Base-by-base conservation (phyloP, 257 asterid species). In the Lavandula angustifolia region DNA sequence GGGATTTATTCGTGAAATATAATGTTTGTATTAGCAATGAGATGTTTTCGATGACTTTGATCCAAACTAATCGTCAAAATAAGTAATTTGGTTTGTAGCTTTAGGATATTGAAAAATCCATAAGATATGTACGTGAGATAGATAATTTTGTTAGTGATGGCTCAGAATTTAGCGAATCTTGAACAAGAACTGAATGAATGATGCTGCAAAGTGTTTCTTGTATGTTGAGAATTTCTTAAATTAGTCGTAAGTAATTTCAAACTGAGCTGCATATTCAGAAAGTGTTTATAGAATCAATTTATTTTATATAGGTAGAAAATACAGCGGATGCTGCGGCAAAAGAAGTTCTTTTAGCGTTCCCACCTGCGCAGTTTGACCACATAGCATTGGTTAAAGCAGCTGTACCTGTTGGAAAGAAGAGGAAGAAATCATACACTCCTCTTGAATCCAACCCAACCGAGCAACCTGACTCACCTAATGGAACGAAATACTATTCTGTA, bases 381-480 rank as follows among this genome's bases (percentile, higher is more conserved):
- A 73, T 94, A 57, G 94, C 99, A 38, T 60, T 76, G 70, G 92
- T 94, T 55, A 88, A 94, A 79, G 99, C 92, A 38, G 97, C 86
- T 29, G 70, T 51, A 7, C 57, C 85, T 60, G 66, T 80, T 69
- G 97, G 95, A 18, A 94, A 86, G 81, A 94, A 82, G 89, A 90
- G 50, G 84, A 94, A 86, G 91, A 94, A 85, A 67, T 75, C 95
- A 12, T 76, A 80, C 62, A 22, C 65, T 49, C 84, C 96, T 61
- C 96, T 87, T 64, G 91, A 84, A 66, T 86, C 78, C 70, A 82
- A 78, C 31, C 91, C 90, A 48, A 60, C 83, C 16, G 75, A 74
- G 73, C 80, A 31, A 42, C 82, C 79, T n/a, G 84, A 78, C 18
- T 86, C 83, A 17, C 97, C 95, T n/a, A 83, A 85, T 70, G 96